Evolutionary conservation across 345 rosid genomes (phyloP).

Genomic region (Hypericum perforatum): DNA sequence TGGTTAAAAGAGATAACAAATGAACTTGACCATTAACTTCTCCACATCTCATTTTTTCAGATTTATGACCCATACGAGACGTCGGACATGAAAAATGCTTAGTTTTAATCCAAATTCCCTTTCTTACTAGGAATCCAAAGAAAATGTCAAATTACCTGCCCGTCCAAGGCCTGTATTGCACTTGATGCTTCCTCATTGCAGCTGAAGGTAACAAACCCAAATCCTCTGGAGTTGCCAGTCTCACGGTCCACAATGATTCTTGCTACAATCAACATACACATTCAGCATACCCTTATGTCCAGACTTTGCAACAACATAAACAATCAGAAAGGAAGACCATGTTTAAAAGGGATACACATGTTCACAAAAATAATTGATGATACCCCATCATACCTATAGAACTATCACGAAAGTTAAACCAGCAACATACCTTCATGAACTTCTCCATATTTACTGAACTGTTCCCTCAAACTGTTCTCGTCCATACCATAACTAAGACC

Average conservation of each 20-base stretch:
- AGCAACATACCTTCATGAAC: constrained; percentile 51
- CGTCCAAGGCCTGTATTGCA: constrained; percentile 6
- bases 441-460: constrained; percentile 72
- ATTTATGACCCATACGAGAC: too few species aligned
- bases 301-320: too few species aligned
- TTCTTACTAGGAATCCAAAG: background rate
- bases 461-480: constrained; percentile 53
- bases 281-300: background rate
- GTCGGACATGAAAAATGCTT: too few species aligned
- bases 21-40: too few species aligned
- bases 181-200: background rate
- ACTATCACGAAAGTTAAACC: background rate
- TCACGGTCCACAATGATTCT: background rate
- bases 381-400: too few species aligned
- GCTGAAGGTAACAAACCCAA: background rate
- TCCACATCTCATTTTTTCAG: too few species aligned
- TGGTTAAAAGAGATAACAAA: too few species aligned
- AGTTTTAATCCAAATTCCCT: too few species aligned
- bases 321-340: too few species aligned
- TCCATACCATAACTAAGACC: constrained; percentile 66
- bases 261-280: background rate
- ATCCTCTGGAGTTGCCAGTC: background rate
- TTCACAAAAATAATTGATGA: too few species aligned
- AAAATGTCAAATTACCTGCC: background rate
- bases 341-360: too few species aligned